A percentile compares a stretch with the other conserved stretches of the same genome.
Conservation (phyloP, 23 red algal genomes). For the Gracilaria caudata region DNA sequence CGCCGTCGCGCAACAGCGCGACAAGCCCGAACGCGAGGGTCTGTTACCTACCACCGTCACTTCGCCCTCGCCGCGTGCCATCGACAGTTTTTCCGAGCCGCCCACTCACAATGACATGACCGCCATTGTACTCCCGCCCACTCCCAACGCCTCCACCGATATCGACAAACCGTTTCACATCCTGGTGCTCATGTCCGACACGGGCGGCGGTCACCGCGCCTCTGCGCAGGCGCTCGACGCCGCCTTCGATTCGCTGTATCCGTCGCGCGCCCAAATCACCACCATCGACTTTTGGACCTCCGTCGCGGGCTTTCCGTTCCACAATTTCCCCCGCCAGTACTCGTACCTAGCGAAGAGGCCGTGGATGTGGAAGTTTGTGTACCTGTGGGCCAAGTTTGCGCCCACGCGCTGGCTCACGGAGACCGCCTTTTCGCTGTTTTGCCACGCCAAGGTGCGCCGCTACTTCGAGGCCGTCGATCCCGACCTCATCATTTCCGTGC, state of each 20-base stretch:
- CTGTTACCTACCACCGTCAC: background rate
- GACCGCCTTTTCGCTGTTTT: constrained; percentile 69
- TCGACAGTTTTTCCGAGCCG: constrained; percentile 11
- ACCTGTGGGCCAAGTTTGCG: constrained; percentile 72
- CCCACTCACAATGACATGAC: constrained; percentile 56
- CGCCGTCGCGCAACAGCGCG: constrained; percentile 7
- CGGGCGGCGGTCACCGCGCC: constrained; percentile 96
- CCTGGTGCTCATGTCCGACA: constrained; percentile 95
- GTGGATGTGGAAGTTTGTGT: constrained; percentile 82
- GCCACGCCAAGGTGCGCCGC: constrained; percentile 68
- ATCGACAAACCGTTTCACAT: constrained; percentile 52
- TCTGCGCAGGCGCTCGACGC: constrained; percentile 84
- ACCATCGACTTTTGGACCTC: constrained; percentile 89
- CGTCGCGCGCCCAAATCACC: constrained; percentile 27
- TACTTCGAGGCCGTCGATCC: constrained; percentile 54
- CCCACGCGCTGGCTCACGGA: constrained; percentile 86
- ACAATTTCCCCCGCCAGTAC: constrained; percentile 85
- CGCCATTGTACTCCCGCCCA: constrained; percentile 23
- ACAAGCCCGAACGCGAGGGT: constrained; percentile 25
- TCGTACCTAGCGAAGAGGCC: constrained; percentile 84
- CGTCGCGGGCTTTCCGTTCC: constrained; percentile 86
- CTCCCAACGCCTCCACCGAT: constrained; percentile 20
- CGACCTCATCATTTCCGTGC: constrained; percentile 92
- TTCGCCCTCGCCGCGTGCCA: constrained; percentile 13
- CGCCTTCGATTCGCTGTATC: constrained; percentile 78